phyloP scores from a whole-genome alignment of 306 rosid genomes.

The Malus domestica region ASM211411v1 NC_041789.1:23380501-23381000 shows the following conservation, averaged over 20 bases:
- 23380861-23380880: conserved; percentile 68
- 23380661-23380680: conserved; percentile 69
- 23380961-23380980: conserved; percentile 40
- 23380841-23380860: conserved; percentile 59
- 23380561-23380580: conserved; percentile 66
- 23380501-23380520: conserved; percentile 63
- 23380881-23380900: conserved; percentile 61
- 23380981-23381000: conserved; percentile 32
- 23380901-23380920: conserved; percentile 29
- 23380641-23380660: conserved; percentile 67
- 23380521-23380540: conserved; percentile 51
- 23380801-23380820: conserved; percentile 81
- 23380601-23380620: conserved; percentile 49
- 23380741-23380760: conserved; percentile 84
- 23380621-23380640: conserved; percentile 32
- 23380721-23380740: conserved; percentile 73
- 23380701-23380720: conserved; percentile 47
- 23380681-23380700: conserved; percentile 84
- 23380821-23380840: conserved; percentile 78
- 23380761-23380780: conserved; percentile 27
- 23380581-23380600: conserved; percentile 61
- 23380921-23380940: conserved; percentile 62
- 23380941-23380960: conserved; percentile 63
- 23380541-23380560: conserved; percentile 75
- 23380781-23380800: conserved; percentile 64